These are phyloP conservation scores for Aspergillus uvarum DNA, from an alignment of 2,329 filamentous ascomycete species.

Conservation along the genomic window DNA sequence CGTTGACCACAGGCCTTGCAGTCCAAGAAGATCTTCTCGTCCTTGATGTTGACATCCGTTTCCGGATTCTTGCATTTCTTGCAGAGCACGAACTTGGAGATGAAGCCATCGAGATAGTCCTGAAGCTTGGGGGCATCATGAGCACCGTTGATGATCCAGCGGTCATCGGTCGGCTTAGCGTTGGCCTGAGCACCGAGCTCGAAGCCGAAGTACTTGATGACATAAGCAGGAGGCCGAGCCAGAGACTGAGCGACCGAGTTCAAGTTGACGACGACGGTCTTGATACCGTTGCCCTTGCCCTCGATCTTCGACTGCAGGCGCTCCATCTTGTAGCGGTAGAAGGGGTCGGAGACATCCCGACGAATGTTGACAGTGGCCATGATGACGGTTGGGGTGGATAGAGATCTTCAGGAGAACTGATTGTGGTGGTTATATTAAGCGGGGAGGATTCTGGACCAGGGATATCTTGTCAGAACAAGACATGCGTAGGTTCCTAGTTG, in stretches of 20 bases:
- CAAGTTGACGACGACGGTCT: slow-evolving; percentile 96
- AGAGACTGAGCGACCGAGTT: slow-evolving; percentile 90
- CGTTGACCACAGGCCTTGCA: slow-evolving; percentile 98
- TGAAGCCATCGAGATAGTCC: slow-evolving; percentile 97
- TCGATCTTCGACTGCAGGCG: slow-evolving; percentile 98
- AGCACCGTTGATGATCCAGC: slow-evolving; percentile 99
- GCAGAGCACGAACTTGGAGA: slow-evolving; percentile 97
- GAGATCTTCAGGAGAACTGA: slow-evolving; percentile 31
- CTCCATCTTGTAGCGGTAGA: slow-evolving; percentile 99
- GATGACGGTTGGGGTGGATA: slow-evolving; percentile 53
- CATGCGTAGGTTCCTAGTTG: slow-evolving; percentile 52
- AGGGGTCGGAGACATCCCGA: slow-evolving; percentile 95
- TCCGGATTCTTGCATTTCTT: slow-evolving; percentile 99
- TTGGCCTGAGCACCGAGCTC: slow-evolving; percentile 98
- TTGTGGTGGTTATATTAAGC: slow-evolving; percentile 30
- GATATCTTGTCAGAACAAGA: slow-evolving; percentile 53
- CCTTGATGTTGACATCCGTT: slow-evolving; percentile 93
- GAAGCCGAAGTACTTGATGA: slow-evolving; percentile 99
- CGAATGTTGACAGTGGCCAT: slow-evolving; percentile 99
- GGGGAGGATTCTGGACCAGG: slow-evolving; percentile 47
- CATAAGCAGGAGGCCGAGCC: slow-evolving; percentile 85
- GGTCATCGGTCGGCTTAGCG: slow-evolving; percentile 93
- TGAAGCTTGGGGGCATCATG: slow-evolving; percentile 95
- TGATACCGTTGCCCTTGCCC: slow-evolving; percentile 99
- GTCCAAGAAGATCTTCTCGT: slow-evolving; percentile 86